Evolutionary conservation across 148 eudicot species (phyloP), one percentile per base, ranked within the genome.

Genomic region (Vaccinium myrtillus): DNA sequence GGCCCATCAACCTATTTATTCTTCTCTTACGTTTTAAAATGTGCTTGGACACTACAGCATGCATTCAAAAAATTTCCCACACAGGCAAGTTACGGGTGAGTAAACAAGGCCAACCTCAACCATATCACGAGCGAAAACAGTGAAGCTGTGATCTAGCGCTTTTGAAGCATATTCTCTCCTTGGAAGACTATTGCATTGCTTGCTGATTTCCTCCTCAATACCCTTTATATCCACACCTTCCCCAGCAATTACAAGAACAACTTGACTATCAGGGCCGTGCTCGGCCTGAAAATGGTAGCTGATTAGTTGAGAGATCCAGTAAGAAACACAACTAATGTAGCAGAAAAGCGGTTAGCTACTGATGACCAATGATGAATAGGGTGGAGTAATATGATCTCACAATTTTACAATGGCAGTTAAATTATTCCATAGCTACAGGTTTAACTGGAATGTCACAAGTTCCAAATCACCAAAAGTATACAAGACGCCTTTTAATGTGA

Each of bases 261-360:
- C 99, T 89, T 97, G 99, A 89, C 98, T 97, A 80, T 97, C 99
- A 58, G 99, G 98, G 69, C 99, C 98, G 85, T 97, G 99, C 94
- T 97, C 99, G 81, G 99, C 99, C 99, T 97, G 91, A 91, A 84
- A 85, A 89, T 53, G 25, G 54, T 58, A 84, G 75, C 25, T 13
- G 50, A 36, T 23, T 25, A 55, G 23, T 76, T 83, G 77, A 88
- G 75, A 75, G 46, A 82, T 51, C 50, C 70, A 75, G 71, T 23
- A 51, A 67, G 74, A 46, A 76, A 77, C 50, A 56, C 65, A 30
- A 54, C 43, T 16, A 54, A 43, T 6, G 16, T 56, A 78, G 81
- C 46, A 78, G 58, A 77, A 48, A 77, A 75, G 23, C 5, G 54
- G 12, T 7, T 46, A 43, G 27, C 77, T 6, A 73, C 0, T 73